Conservation (phyloP, 352 stramenopile species). For the Phytophthora quininea region DNA sequence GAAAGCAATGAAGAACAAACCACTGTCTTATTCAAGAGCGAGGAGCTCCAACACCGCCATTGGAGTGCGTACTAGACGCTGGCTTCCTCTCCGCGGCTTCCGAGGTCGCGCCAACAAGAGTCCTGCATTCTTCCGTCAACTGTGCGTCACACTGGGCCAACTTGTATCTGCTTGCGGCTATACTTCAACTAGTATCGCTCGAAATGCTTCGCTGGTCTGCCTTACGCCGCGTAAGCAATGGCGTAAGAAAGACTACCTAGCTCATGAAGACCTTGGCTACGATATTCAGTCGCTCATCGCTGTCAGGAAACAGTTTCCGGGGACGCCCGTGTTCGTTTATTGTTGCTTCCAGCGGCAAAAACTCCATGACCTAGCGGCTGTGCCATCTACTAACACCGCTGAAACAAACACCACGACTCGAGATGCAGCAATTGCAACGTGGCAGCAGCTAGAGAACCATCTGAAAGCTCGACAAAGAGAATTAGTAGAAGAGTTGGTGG, state of each 20-base stretch:
- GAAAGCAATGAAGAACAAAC: conserved; percentile 22
- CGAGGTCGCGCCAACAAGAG: conserved; percentile 60
- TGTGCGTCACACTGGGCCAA: conserved; percentile 29
- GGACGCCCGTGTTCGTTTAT: conserved; percentile 45
- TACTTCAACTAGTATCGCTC: not conserved
- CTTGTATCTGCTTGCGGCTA: conserved; percentile 32
- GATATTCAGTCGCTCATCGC: conserved; percentile 37
- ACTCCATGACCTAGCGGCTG: not conserved
- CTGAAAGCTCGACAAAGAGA: conserved; percentile 14
- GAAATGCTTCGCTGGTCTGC: conserved; percentile 36
- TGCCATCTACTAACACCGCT: not conserved
- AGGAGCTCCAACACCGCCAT: conserved; percentile 8
- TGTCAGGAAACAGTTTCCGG: conserved; percentile 15
- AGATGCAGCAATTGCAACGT: conserved; percentile 24
- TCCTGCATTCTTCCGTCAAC: conserved; percentile 43
- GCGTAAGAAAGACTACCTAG: conserved; percentile 64
- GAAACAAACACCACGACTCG: not conserved
- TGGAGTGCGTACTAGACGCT: conserved; percentile 58
- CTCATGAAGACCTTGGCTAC: conserved; percentile 40
- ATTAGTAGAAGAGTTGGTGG: conserved; percentile 8
- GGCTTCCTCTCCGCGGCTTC: conserved; percentile 54
- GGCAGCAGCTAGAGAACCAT: conserved; percentile 20
- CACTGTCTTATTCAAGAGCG: conserved; percentile 19
- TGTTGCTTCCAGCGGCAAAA: conserved; percentile 36
- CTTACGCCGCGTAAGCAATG: conserved; percentile 68